Evolutionary conservation across 306 rosid species (phyloP), one percentile per base, ranked within the genome.

Genomic region (Arachis hypogaea): DNA sequence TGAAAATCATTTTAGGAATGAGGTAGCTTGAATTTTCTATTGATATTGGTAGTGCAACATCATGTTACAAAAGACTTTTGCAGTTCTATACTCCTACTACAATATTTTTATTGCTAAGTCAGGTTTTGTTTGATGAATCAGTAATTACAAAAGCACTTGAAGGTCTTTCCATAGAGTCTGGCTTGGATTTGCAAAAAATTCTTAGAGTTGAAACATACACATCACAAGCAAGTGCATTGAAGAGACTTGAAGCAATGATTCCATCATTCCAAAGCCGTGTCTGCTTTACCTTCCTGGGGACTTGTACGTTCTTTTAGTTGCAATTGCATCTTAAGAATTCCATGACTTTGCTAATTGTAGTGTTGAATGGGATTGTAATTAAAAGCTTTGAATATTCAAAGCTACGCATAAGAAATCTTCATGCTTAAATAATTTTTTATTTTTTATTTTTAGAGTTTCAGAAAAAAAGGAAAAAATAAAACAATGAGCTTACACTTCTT

Each of bases 221-320:
- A 71, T 82, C 86, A 3, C 87, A 80, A 83, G 74, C 82, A 69
- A 85, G 85, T 83, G 95, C 92, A 46, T 79, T 92, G 63, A 86
- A 74, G 82, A 85, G 84, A 82, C 93, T 94, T 77, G 86, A 81
- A 83, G 95, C 82, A 66, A 81, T 80, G 81, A 82, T 92, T 85
- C 92, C 92, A 42, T 67, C 90, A 16, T 94, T 85, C 81, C 91
- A 79, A 78, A 94, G 99, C 84, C 97, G 97, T 46, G 84, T 95
- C 98, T 73, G 96, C 97, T 82, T 87, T 95, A 80, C 98, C 92
- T 73, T 95, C 99, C 62, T 84, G 98, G 68, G 98, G 93, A 76
- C 86, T 95, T 93, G 99, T 95, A 90, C 71, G 83, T 73, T 77
- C 79, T 51, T 78, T 50, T 78, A 64, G 28, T 76, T 60, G 51